Evolutionary conservation across 257 asterid species (phyloP), one percentile per base, ranked within the genome.

Genomic region (Datura wrightii): DNA sequence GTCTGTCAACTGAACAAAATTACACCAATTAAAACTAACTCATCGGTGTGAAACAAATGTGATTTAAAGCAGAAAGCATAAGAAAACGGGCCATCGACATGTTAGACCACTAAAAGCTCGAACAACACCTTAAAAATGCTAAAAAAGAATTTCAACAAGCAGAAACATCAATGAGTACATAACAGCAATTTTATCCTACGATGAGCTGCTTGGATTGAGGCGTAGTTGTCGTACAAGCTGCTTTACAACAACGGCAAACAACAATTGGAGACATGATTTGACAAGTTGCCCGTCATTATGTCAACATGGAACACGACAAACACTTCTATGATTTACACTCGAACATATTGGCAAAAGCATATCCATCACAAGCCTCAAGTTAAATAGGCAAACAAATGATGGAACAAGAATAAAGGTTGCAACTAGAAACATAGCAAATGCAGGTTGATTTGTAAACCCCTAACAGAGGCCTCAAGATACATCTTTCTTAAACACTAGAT

Each of bases 1-100:
- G 86, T 95, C 99, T 84, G 99, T 97, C 88, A 97, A 91, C 99
- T 97, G 97, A 86, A 88, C 80, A 89, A 62, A 78, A 59, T 67
- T 83, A 71, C 62, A 69, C 62, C 39, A 56, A 83, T 56, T 69
- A 52, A 83, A 62, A 66, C 84, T 31, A 62, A 54, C 31, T 67
- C 50, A 74, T 67, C 66, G 39, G 41, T 5, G 46, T 53, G 52
- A 83, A 74, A 18, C 50, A 16, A 44, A 62, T 56, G 82, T 78
- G 63, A 78, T 78, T 78, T 15, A 78, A 52, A 52, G 65, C 24
- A 53, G 16, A 83, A 53, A 52, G 14, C 69, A 48, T n/a, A 72
- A 72, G 46, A n/a, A 83, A 41, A 71, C 42, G 48, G 62, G 65
- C 31, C 82, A 52, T 52, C 34, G 2, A 52, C 82, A 34, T 8